A percentile compares a stretch with the other conserved stretches of the same genome.
phyloP scores from a whole-genome alignment of 2,329 filamentous ascomycete genomes.

The Peltaster fructicola region DNA sequence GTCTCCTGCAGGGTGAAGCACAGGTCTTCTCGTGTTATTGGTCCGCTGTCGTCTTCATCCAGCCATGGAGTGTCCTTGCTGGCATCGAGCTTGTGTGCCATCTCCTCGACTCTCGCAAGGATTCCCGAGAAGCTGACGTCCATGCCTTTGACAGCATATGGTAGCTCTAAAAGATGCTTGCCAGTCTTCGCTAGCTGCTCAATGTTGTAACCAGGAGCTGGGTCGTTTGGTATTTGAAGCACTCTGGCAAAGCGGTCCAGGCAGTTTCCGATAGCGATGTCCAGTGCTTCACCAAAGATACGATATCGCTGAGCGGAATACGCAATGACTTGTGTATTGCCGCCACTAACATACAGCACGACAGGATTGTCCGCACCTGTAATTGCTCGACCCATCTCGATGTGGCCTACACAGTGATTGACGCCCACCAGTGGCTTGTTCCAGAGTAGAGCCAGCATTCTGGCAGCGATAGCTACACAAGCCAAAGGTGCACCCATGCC shows the following conservation, averaged over 20 bases:
- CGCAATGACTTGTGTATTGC: conserved; percentile 95
- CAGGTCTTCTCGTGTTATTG: conserved; percentile 63
- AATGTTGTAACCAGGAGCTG: conserved; percentile 93
- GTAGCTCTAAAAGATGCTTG: conserved; percentile 61
- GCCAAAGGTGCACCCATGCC: conserved; percentile 93
- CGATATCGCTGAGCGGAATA: conserved; percentile 89
- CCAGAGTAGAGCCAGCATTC: conserved; percentile 72
- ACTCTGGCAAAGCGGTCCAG: conserved; percentile 90
- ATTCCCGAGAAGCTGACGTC: conserved; percentile 94
- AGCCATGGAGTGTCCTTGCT: conserved; percentile 8
- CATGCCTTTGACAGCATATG: conserved; percentile 97
- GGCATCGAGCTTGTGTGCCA: conserved; percentile 48
- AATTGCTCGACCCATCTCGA: conserved; percentile 93
- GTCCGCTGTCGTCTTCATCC: conserved; percentile 32
- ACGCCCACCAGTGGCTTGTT: conserved; percentile 77
- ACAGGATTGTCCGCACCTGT: conserved; percentile 83
- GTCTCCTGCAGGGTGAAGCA: conserved; percentile 95
- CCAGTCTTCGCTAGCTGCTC: conserved; percentile 75
- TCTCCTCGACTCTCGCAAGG: conserved; percentile 60
- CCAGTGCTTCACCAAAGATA: conserved; percentile 93
- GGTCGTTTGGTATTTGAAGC: conserved; percentile 81
- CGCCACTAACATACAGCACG: conserved; percentile 86
- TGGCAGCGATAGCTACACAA: conserved; percentile 67
- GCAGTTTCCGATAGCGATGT: conserved; percentile 96
- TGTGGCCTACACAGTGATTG: conserved; percentile 96